These are phyloP conservation scores for Boletus hoseneyae DNA, from an alignment of 1,284 basidiomycete species.

Conservation along the genomic window DNA sequence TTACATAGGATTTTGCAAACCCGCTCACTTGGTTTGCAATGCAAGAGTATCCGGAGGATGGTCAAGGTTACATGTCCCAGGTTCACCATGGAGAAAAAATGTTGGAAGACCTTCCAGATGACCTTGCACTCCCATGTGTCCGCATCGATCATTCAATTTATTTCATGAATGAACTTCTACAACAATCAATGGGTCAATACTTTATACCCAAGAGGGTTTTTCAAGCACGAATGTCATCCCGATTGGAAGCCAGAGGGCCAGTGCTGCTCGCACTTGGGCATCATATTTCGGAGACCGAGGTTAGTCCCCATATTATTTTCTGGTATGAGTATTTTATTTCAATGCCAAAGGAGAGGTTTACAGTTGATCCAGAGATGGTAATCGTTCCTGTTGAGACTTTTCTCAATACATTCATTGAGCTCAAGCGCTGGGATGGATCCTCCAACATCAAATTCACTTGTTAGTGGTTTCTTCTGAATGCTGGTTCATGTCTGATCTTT, in stretches of 20 bases:
- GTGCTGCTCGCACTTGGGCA: constrained; percentile 6
- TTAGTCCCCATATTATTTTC: constrained; percentile 11
- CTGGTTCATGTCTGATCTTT: too few species aligned
- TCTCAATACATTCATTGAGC: constrained; percentile 8
- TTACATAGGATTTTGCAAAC: constrained; percentile 32
- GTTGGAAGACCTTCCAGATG: constrained; percentile 19
- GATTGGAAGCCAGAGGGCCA: neutral
- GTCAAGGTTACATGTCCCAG: constrained; percentile 21
- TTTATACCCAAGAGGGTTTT: constrained; percentile 28
- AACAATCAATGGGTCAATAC: constrained; percentile 11
- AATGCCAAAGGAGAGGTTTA: constrained; percentile 10
- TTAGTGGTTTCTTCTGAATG: neutral
- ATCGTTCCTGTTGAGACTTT: constrained; percentile 11
- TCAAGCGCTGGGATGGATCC: neutral
- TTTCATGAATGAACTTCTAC: constrained; percentile 26
- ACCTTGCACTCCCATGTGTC: constrained; percentile 16
- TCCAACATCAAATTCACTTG: neutral
- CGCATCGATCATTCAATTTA: constrained; percentile 14
- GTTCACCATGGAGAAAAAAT: constrained; percentile 27
- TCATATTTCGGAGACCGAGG: neutral
- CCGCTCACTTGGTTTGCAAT: constrained; percentile 23
- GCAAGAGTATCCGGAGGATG: constrained; percentile 29
- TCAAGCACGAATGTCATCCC: neutral
- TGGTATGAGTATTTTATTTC: neutral
- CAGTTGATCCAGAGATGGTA: constrained; percentile 7